Evolutionary conservation across 2,329 filamentous ascomycete species (phyloP).

Genomic region (Didymella pomorum): DNA sequence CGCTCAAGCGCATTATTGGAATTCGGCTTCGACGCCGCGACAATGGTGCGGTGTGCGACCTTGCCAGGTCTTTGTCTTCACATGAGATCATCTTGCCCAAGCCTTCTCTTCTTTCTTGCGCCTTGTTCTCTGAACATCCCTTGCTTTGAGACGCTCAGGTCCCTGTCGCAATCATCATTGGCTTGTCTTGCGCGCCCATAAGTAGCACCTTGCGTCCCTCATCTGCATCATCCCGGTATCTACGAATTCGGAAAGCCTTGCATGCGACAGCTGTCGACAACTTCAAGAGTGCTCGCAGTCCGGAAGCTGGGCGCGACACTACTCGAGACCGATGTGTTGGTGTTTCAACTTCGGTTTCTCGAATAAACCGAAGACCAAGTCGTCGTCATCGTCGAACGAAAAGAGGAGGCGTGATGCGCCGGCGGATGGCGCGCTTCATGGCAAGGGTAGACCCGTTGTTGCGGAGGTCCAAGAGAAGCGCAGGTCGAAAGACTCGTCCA

Average conservation of each 20-base stretch:
- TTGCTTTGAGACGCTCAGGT: slow-evolving; percentile 38
- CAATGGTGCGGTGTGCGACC: slow-evolving; percentile 35
- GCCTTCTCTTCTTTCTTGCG: slow-evolving; percentile 31
- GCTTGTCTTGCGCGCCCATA: slow-evolving; percentile 34
- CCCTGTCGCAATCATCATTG: slow-evolving; percentile 32
- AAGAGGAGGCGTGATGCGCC: slow-evolving; percentile 43
- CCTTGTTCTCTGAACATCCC: slow-evolving; percentile 24
- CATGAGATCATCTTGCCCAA: slow-evolving; percentile 45
- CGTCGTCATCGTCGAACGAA: slow-evolving; percentile 38
- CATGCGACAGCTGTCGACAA: slow-evolving; percentile 32
- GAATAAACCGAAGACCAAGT: slow-evolving; percentile 42
- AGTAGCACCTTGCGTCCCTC: slow-evolving; percentile 42
- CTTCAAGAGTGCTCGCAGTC: slow-evolving; percentile 21
- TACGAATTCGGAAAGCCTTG: slow-evolving; percentile 37
- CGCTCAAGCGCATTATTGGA: slow-evolving; percentile 45
- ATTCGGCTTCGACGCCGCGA: slow-evolving; percentile 41
- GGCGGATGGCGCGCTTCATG: slow-evolving; percentile 32
- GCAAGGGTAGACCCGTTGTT: slow-evolving; percentile 34
- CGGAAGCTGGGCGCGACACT: slow-evolving; percentile 37
- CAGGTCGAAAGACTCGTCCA: slow-evolving; percentile 37
- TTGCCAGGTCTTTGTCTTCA: slow-evolving; percentile 37
- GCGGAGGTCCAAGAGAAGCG: slow-evolving; percentile 44
- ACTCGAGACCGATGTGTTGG: slow-evolving; percentile 48
- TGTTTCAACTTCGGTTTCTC: slow-evolving; percentile 46
- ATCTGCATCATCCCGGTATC: slow-evolving; percentile 30